phyloP scores from a whole-genome alignment of 768 basidiomycete species.

The Hypholoma fasciculare region DNA sequence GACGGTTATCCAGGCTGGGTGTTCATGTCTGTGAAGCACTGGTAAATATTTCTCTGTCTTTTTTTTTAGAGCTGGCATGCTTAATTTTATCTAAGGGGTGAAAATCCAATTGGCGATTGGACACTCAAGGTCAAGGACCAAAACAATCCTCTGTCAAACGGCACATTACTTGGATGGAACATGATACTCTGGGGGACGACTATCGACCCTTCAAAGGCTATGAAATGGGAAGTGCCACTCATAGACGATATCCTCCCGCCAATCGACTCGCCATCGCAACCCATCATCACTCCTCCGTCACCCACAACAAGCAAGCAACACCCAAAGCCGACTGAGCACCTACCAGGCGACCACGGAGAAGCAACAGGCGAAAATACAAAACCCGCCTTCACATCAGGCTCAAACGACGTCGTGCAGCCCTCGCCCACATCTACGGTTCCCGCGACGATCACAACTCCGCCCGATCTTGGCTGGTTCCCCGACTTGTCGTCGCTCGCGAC shows the following conservation, averaged over 20 bases:
- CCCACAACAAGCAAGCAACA: slow-evolving; percentile 56
- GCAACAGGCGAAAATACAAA: slow-evolving; percentile 79
- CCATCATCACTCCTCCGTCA: slow-evolving; percentile 32
- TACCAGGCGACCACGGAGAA: slow-evolving; percentile 84
- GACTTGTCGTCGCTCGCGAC: slow-evolving; percentile 72
- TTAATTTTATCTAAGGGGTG: slow-evolving; percentile 64
- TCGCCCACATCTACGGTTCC: slow-evolving; percentile 21
- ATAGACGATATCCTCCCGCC: slow-evolving; percentile 51
- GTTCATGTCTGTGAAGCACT: slow-evolving; percentile 99
- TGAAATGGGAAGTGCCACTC: slow-evolving; percentile 59
- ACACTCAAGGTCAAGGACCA: slow-evolving; percentile 85
- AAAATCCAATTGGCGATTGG: slow-evolving; percentile 90
- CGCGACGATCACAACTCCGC: slow-evolving; percentile 52
- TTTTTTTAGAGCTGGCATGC: slow-evolving; percentile 8
- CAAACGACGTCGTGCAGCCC: slow-evolving; percentile 25
- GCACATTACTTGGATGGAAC: slow-evolving; percentile 86
- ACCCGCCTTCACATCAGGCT: slow-evolving; percentile 59
- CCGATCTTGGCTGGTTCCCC: slow-evolving; percentile 85
- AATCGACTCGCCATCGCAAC: slow-evolving; percentile 33
- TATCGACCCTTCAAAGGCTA: slow-evolving; percentile 68
- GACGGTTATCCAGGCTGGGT: slow-evolving; percentile 91
- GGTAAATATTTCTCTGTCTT: slow-evolving; percentile 53
- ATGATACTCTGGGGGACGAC: slow-evolving; percentile 91
- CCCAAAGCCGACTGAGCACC: slow-evolving; percentile 82
- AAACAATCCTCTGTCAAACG: slow-evolving; percentile 49